A percentile compares a stretch with the other conserved stretches of the same genome.
phyloP scores from a whole-genome alignment of 257 asterid species.

The Parsonsia alboflavescens region DNA sequence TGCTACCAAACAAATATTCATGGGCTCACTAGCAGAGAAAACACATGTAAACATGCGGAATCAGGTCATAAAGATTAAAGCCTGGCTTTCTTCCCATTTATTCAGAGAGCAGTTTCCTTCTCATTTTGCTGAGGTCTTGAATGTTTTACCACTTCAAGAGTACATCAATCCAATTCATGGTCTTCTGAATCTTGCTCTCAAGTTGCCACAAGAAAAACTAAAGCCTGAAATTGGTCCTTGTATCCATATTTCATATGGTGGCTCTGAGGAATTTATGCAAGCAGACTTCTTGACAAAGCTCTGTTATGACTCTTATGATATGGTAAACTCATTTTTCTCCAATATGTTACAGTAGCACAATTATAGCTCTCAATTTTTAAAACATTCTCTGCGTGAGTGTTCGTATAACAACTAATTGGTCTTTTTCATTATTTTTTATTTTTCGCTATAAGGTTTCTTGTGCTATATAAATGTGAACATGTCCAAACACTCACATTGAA shows the following conservation, averaged over 20 bases:
- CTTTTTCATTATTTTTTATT: no score
- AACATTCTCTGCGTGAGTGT: background rate
- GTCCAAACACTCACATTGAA: background rate
- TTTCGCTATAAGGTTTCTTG: background rate
- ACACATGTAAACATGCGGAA: constrained; percentile 60
- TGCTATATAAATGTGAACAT: background rate
- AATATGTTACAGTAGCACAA: constrained; percentile 4
- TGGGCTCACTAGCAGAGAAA: constrained; percentile 75
- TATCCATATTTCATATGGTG: constrained; percentile 71
- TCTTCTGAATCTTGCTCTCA: constrained; percentile 68
- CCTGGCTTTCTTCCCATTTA: constrained; percentile 74
- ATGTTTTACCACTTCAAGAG: constrained; percentile 77
- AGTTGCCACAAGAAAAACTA: constrained; percentile 56
- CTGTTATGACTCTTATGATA: constrained; percentile 75
- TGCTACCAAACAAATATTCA: constrained; percentile 55
- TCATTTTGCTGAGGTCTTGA: constrained; percentile 65
- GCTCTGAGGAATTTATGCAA: constrained; percentile 61
- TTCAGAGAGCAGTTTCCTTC: constrained; percentile 75
- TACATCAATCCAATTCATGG: constrained; percentile 76
- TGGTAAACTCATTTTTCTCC: constrained; percentile 40
- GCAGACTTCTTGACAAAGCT: constrained; percentile 67
- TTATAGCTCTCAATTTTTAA: background rate
- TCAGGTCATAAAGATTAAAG: constrained; percentile 59
- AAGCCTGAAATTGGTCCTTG: constrained; percentile 80
- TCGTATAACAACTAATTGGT: background rate